Conservation (phyloP, 225 moss, liverwort and hornwort species). For the Bryoerythrophyllum caledonicum region DNA sequence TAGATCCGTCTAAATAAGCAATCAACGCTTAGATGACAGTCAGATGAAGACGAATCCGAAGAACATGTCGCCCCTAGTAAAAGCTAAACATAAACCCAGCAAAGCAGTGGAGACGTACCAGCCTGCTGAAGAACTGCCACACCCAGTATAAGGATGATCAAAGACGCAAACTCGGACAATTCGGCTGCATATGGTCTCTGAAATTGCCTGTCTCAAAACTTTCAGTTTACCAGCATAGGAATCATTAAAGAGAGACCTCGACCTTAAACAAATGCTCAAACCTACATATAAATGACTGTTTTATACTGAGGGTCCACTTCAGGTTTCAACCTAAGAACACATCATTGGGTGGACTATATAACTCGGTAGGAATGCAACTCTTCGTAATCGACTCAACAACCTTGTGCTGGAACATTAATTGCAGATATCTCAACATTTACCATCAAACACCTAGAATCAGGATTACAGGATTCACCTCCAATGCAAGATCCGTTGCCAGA, state of each 20-base stretch:
- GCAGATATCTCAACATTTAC: constrained; percentile 1
- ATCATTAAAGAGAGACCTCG: constrained; percentile 10
- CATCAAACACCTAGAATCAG: constrained; percentile 21
- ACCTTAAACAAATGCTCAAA: neutral
- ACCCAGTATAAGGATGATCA: constrained; percentile 79
- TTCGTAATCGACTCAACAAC: neutral
- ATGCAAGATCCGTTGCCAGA: constrained; percentile 73
- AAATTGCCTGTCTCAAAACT: constrained; percentile 76
- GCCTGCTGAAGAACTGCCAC: constrained; percentile 86
- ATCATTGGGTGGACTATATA: neutral
- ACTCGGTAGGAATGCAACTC: constrained; percentile 2
- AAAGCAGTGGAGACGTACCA: constrained; percentile 46
- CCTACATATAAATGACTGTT: neutral
- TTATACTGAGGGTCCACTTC: neutral
- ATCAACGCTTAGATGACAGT: neutral
- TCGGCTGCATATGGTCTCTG: constrained; percentile 89
- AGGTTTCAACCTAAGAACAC: constrained; percentile 11
- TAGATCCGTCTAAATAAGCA: constrained; percentile 11
- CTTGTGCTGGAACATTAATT: neutral
- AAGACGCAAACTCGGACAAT: constrained; percentile 85
- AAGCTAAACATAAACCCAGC: constrained; percentile 10
- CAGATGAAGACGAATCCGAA: constrained; percentile 13
- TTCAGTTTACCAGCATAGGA: constrained; percentile 37
- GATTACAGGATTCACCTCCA: constrained; percentile 57
- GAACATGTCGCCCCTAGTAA: neutral